Percentiles rank a stretch among this genome's conserved stretches.
Conservation (phyloP, 305 asterid species). For the Solanum hybrid region DNA sequence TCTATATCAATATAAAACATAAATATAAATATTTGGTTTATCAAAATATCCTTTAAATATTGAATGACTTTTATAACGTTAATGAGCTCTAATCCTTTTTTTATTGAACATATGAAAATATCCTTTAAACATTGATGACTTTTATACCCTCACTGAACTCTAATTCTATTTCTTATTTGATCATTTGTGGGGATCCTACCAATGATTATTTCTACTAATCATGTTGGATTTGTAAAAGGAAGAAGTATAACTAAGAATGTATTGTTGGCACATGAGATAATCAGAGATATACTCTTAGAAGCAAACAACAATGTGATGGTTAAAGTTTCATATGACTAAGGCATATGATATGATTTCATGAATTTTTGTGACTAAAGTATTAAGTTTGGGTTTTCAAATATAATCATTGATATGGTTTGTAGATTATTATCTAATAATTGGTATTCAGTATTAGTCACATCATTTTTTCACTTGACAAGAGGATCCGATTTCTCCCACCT, state of each 20-base stretch:
- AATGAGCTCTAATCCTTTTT: not conserved
- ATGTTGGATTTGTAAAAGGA: not conserved
- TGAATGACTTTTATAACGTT: not conserved
- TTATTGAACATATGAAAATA: not conserved
- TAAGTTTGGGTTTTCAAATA: not conserved
- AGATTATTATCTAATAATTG: not conserved
- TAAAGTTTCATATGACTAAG: not conserved
- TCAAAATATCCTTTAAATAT: not conserved
- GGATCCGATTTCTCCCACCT: too few relatives aligned
- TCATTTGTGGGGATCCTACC: not conserved
- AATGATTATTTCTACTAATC: not conserved
- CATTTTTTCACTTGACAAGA: too few relatives aligned
- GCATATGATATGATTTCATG: not conserved
- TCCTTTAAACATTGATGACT: not conserved
- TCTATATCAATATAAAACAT: not conserved
- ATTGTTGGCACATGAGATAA: not conserved
- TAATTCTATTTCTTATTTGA: not conserved
- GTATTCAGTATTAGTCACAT: too few relatives aligned
- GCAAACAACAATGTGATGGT: not conserved
- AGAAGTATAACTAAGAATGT: not conserved
- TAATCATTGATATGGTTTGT: not conserved
- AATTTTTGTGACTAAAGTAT: not conserved
- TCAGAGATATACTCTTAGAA: not conserved
- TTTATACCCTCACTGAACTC: not conserved
- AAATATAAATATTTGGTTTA: too few relatives aligned